Evolutionary conservation across 2,329 filamentous ascomycete species (phyloP), one percentile per base, ranked within the genome.

Genomic region (Venturia effusa): DNA sequence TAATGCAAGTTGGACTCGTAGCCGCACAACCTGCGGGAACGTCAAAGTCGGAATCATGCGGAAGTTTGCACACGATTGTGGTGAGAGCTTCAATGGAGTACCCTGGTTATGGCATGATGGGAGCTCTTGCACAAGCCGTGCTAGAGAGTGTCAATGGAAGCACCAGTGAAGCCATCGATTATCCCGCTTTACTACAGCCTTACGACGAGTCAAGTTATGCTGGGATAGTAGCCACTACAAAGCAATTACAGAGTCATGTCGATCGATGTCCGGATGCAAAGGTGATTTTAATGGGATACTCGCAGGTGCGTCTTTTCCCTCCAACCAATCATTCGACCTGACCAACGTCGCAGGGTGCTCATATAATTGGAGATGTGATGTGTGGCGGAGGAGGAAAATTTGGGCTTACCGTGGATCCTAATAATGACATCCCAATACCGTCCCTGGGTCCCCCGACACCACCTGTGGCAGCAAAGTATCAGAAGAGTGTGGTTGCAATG

Each of bases 361-460:
- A 62, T 41, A 27, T 62, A 7, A 45, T 62, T 37, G 61, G 61
- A 19, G 61, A 62, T 24, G 61, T 62, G 30, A 41, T 62, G 43
- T 62, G 61, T 48, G 61, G 61, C 17, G 61, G 61, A 11, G 61
- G 61, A n/a, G n/a, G n/a, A n/a, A n/a, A n/a, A n/a, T n/a, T n/a
- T n/a, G n/a, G n/a, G n/a, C n/a, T n/a, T n/a, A n/a, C n/a, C 30
- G 41, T 34, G 11, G 61, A n/a, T 17, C 27, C 48, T 13, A 6
- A 8, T n/a, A 22, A 6, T 10, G 19, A 22, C 10, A 4, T 6
- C 10, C 10, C 41, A 11, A 22, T 45, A 45, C n/a, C 40, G 5
- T 27, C 2, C 39, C 43, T 62, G 5, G 61, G 61, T 48, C 61
- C 61, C 5, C 22, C 32, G 30, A 62, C 61, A 3, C 37, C 39